Conservation (phyloP, 441 rosid genomes). For the Erodium texanum region DNA sequence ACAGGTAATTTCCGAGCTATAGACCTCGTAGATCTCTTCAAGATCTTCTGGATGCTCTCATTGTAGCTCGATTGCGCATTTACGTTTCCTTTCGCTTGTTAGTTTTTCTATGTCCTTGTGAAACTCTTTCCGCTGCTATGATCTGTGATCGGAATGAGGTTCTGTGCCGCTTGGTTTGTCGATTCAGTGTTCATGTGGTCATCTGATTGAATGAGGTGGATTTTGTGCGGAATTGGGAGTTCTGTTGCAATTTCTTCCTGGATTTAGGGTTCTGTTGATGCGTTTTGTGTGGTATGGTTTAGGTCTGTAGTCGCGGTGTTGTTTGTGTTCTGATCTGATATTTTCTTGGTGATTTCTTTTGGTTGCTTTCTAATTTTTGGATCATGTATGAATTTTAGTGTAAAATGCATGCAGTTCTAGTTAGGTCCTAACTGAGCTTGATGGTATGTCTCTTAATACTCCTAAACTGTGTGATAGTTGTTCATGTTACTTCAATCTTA, state of each 20-base stretch:
- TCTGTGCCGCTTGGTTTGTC: background rate
- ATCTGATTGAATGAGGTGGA: background rate
- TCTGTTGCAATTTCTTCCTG: background rate
- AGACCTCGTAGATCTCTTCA: background rate
- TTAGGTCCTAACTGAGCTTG: background rate
- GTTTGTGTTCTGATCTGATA: background rate
- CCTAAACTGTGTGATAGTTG: background rate
- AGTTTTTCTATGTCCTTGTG: background rate
- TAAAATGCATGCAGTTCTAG: background rate
- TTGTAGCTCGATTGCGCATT: background rate
- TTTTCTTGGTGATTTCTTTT: background rate
- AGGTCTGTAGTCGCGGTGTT: background rate
- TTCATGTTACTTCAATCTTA: background rate
- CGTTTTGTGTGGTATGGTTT: background rate
- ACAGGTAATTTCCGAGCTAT: background rate
- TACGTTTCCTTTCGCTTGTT: background rate
- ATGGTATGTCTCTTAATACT: background rate
- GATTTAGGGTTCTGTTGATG: background rate
- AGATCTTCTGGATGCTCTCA: background rate
- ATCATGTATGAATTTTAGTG: background rate
- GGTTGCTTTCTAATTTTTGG: background rate
- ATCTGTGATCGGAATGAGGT: background rate
- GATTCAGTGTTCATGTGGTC: background rate
- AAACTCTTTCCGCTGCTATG: background rate
- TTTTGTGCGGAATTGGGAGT: background rate